Evolutionary conservation across 768 basidiomycete genomes (phyloP), one percentile per base, ranked within the genome.

Genomic region (Hygrophorus pudorinus): DNA sequence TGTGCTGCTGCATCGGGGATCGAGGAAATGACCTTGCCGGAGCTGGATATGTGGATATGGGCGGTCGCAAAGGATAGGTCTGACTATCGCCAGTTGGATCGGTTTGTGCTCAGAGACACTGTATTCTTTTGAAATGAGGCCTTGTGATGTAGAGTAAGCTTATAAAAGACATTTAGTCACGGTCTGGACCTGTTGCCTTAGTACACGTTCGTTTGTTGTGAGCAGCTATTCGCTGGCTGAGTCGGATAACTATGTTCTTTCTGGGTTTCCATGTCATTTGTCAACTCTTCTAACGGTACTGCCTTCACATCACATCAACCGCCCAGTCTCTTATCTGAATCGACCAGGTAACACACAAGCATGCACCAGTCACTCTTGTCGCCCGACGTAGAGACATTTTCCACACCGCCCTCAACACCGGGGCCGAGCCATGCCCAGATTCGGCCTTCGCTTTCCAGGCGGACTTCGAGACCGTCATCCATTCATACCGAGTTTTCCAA

Each of bases 11-110:
- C 42, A 49, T n/a, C 51, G 17, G 81, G 79, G 79, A 53, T 85
- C 50, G 71, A 63, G 44, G 61, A 66, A 2, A 66, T 91, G 29
- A 76, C 67, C 0, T 62, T 78, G 20, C 77, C 80, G 3, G 69
- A 76, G 36, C 48, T 89, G 47, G 81, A 89, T 54, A 73, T 72
- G 54, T 91, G 85, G 85, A 59, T 90, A n/a, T 86, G 87, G 84
- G 69, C 77, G 27, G 73, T 85, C 4, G 85, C 84, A 30, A 89
- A 91, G 56, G 85, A 87, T 52, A 67, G 85, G 50, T 51, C 62
- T 24, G 86, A 87, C 59, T 88, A 87, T 55, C 66, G 82, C 41
- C 61, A 61, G 39, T 65, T 90, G 32, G 68, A 70, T 51, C 66
- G 87, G 50, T 84, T 89, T 54, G 80, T 73, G n/a, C 61, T 75